A percentile compares a stretch with the other conserved stretches of the same genome.
Evolutionary conservation across 1,139 yeast genomes (phyloP).

Genomic region (Blastobotrys capitulatus): DNA sequence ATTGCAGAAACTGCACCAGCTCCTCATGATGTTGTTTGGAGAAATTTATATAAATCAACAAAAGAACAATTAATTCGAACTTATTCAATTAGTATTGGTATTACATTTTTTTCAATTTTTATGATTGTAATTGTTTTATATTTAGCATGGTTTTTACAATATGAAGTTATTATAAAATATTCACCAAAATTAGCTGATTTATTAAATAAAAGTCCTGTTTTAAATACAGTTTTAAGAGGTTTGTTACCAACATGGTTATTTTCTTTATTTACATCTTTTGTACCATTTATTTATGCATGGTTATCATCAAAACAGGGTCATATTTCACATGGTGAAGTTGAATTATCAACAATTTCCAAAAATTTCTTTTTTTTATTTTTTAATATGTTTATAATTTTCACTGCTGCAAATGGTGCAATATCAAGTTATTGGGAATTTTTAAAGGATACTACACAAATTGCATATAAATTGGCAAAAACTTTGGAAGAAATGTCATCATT

Average conservation of each 20-base stretch:
- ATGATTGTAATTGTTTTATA: slow-evolving; percentile 71
- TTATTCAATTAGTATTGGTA: slow-evolving; percentile 56
- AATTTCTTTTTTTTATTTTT: slow-evolving; percentile 81
- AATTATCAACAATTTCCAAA: slow-evolving; percentile 69
- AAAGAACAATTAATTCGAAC: slow-evolving; percentile 52
- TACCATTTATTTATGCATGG: slow-evolving; percentile 73
- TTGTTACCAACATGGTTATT: slow-evolving; percentile 71
- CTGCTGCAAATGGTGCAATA: slow-evolving; percentile 65
- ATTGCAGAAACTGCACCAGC: slow-evolving; percentile 80
- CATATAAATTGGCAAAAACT: slow-evolving; percentile 70
- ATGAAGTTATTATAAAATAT: slow-evolving; percentile 59
- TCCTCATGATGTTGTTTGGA: slow-evolving; percentile 83
- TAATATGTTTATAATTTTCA: slow-evolving; percentile 77
- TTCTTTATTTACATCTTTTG: slow-evolving; percentile 62
- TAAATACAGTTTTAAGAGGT: slow-evolving; percentile 66
- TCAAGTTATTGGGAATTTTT: slow-evolving; percentile 59
- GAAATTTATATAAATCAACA: slow-evolving; percentile 57
- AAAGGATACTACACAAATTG: slow-evolving; percentile 73
- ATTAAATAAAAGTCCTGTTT: slow-evolving; percentile 50
- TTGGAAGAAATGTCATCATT: slow-evolving; percentile 65
- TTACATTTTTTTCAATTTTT: slow-evolving; percentile 58
- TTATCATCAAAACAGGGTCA: slow-evolving; percentile 68
- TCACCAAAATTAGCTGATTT: slow-evolving; percentile 71
- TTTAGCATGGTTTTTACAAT: slow-evolving; percentile 64
- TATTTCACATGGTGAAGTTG: slow-evolving; percentile 76